Conservation (phyloP, 2,329 filamentous ascomycete species). For the Monilinia fructigena region DNA sequence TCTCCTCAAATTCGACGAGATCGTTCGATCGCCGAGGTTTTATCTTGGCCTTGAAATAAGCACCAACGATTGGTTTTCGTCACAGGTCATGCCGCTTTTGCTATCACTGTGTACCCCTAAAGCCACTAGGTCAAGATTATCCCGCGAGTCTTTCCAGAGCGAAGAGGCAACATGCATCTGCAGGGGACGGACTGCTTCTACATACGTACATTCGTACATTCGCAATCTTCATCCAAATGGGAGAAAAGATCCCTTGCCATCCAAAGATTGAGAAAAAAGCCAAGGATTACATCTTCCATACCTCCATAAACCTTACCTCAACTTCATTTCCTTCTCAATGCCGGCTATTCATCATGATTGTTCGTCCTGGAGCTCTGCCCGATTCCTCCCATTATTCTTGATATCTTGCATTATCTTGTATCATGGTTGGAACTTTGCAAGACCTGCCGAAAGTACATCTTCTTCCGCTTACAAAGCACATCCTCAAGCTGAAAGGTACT, state of each 20-base stretch:
- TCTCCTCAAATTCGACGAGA: not conserved
- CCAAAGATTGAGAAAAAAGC: not conserved
- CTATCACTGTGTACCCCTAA: not conserved
- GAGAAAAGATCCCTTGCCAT: not conserved
- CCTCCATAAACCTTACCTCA: constrained; percentile 7
- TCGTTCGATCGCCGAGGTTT: not conserved
- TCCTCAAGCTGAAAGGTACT: constrained; percentile 31
- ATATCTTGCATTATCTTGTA: constrained; percentile 13
- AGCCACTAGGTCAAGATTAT: constrained; percentile 6
- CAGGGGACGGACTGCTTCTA: constrained; percentile 1
- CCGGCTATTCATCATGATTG: constrained; percentile 7
- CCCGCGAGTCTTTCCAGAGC: not conserved
- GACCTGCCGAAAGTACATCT: not conserved
- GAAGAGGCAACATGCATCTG: constrained; percentile 7
- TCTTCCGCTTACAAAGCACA: not conserved
- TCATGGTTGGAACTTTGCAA: constrained; percentile 7
- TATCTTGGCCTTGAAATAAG: not conserved
- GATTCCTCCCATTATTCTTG: constrained; percentile 8
- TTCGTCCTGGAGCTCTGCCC: constrained; percentile 15
- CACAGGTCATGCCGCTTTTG: constrained; percentile 4
- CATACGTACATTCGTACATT: not conserved
- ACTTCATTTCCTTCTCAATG: constrained; percentile 14
- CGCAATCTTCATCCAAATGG: not conserved
- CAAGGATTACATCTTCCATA: not conserved
- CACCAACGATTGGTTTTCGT: not conserved